Base-by-base conservation (phyloP, 1,284 basidiomycete genomes). In the Taiwanofungus camphoratus region DNA sequence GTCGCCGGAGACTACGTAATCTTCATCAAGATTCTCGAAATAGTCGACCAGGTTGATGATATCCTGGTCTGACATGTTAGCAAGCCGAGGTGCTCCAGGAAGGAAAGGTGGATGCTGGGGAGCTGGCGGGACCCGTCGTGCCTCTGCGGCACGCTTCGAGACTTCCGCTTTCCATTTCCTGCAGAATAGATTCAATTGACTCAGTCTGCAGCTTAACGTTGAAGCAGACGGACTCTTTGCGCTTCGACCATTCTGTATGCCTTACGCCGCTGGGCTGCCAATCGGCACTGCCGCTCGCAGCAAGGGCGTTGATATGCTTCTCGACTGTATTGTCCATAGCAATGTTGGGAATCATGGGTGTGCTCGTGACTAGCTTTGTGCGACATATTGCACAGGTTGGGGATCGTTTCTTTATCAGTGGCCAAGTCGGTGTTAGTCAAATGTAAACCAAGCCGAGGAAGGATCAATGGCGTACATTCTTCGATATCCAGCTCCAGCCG, bases 381-480 rank as follows among this genome's bases (percentile, higher is more conserved):
- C 64, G 56, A 41, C 64, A 66, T 6, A 59, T 39, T 12, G 63
- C 51, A 42, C 64, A 66, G n/a, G 57, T 57, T 23, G 59, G 63
- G 8, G 37, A 22, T 11, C 41, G 41, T 45, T 38, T 52, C 49
- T 51, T 39, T 26, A 21, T n/a, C n/a, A n/a, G n/a, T n/a, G n/a
- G n/a, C n/a, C n/a, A n/a, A n/a, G n/a, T n/a, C n/a, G n/a, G n/a
- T n/a, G n/a, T n/a, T n/a, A n/a, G n/a, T n/a, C n/a, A n/a, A n/a
- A n/a, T n/a, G n/a, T n/a, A n/a, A n/a, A n/a, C n/a, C n/a, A n/a
- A n/a, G n/a, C n/a, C n/a, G n/a, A n/a, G n/a, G n/a, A n/a, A n/a
- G 12, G 4, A 36, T 22, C 15, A n/a, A 31, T n/a, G 9, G 46
- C 55, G 15, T 37, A 62, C 61, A 33, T 48, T 53, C 39, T 57